Evolutionary conservation across 1,284 basidiomycete genomes (phyloP), one percentile per base, ranked within the genome.

Genomic region (Trichosporon sp.): DNA sequence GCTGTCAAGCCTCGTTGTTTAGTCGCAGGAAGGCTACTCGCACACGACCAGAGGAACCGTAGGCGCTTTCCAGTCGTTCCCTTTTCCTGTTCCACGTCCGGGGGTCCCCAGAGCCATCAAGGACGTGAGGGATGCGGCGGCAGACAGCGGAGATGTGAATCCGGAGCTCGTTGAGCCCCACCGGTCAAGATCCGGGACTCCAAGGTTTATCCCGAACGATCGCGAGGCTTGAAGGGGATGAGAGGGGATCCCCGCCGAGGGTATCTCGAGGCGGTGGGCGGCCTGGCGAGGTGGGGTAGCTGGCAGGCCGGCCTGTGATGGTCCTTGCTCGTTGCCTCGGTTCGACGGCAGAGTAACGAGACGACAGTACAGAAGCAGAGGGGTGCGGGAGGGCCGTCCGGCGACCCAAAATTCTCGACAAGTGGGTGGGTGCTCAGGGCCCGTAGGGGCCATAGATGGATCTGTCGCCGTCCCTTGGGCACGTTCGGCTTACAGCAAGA

Each of bases 181-280:
- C 49, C 31, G 49, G 14, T 27, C 49, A 54, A 54, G 49, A 54
- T 54, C 49, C 49, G 49, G 49, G 49, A 16, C 49, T 54, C 49
- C 49, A 31, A 29, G 16, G 49, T 29, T 54, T 21, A 29, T 29
- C 49, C 49, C 49, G 49, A 54, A 27, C 49, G 49, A 54, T 54
- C 49, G 49, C 49, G 49, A 54, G 49, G 49, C 49, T 31, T 29
- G 25, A 29, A 27, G 25, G 25, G 49, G 27, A 27, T 13, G 21
- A 13, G 14, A 23, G 36, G 36, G 36, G 23, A 14, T 5, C 46
- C 23, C 46, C 46, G 14, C 21, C 25, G 23, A 52, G 25, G 16
- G 23, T 16, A 16, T 14, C 27, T 16, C 13, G 19, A 54, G 13
- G 49, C 49, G 25, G 25, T 54, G 49, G 10, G 46, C 21, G 5